Percentiles rank a stretch among this genome's conserved stretches.
Conservation (phyloP, 2,329 filamentous ascomycete genomes). For the Alternaria conjuncta region DNA sequence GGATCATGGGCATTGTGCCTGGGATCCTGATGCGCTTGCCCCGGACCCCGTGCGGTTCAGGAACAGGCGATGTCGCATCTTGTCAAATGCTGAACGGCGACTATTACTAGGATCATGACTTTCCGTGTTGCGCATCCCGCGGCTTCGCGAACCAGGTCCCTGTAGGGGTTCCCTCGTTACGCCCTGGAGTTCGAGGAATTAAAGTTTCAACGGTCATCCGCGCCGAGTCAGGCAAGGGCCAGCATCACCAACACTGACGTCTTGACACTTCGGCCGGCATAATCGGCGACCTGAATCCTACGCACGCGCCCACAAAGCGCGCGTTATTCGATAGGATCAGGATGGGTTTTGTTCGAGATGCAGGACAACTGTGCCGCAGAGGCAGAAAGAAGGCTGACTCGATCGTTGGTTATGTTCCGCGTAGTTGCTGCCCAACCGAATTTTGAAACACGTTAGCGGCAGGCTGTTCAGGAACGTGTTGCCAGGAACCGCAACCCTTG, state of each 20-base stretch:
- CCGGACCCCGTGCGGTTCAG: constrained; percentile 7
- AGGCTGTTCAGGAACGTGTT: constrained; percentile 17
- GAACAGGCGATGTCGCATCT: constrained; percentile 8
- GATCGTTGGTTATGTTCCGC: constrained; percentile 11
- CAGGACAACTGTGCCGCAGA: constrained; percentile 16
- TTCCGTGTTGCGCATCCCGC: constrained; percentile 9
- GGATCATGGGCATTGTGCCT: constrained; percentile 5
- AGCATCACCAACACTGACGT: constrained; percentile 3
- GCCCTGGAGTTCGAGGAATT: constrained; percentile 15
- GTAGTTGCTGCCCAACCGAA: constrained; percentile 17
- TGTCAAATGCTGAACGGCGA: constrained; percentile 10
- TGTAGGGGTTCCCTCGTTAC: constrained; percentile 10
- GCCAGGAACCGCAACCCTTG: constrained; percentile 14
- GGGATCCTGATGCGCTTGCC: constrained; percentile 5
- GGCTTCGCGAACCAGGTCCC: constrained; percentile 5
- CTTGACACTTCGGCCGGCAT: constrained; percentile 2
- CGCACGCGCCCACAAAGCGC: constrained; percentile 29
- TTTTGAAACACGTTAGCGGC: constrained; percentile 21
- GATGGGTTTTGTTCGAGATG: constrained; percentile 10
- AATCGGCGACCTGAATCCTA: constrained; percentile 15
- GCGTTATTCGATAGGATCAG: constrained; percentile 26
- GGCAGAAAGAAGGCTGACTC: constrained; percentile 16
- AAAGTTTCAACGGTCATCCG: constrained; percentile 27
- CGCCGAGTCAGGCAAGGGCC: constrained; percentile 20
- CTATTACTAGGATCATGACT: constrained; percentile 14